A percentile compares a stretch with the other conserved stretches of the same genome.
Evolutionary conservation across 2,329 filamentous ascomycete species (phyloP).

Genomic region (Sordariomycetes sp.): DNA sequence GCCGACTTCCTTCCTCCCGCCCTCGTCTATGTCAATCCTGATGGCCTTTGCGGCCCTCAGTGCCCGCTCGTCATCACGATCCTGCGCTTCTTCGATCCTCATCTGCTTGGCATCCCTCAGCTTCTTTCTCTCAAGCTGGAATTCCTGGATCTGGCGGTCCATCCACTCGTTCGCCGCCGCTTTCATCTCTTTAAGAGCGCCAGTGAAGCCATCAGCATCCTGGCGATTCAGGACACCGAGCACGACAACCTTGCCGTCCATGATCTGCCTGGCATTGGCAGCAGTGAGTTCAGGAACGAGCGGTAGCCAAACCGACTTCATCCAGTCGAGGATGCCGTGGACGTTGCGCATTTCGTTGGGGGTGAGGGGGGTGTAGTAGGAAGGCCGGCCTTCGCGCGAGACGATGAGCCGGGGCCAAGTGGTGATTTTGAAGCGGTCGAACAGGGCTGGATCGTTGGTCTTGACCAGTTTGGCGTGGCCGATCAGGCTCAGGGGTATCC

Average conservation of each 20-base stretch:
- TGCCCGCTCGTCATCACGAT: conserved; percentile 82
- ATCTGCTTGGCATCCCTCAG: conserved; percentile 90
- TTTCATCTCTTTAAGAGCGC: conserved; percentile 83
- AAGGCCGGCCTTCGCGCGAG: conserved; percentile 78
- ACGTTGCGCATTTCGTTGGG: conserved; percentile 90
- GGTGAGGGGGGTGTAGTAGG: conserved; percentile 79
- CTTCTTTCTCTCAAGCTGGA: conserved; percentile 89
- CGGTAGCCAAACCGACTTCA: conserved; percentile 92
- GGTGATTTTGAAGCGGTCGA: conserved; percentile 83
- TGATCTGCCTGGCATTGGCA: conserved; percentile 85
- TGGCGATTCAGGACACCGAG: conserved; percentile 79
- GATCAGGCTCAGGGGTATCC: conserved; percentile 78
- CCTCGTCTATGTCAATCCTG: conserved; percentile 80
- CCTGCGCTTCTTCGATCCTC: conserved; percentile 91
- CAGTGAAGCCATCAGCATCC: conserved; percentile 67
- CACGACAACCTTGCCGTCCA: conserved; percentile 92
- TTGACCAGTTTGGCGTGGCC: conserved; percentile 90
- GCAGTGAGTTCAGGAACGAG: conserved; percentile 91
- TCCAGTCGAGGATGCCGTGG: conserved; percentile 72
- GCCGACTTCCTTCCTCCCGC: conserved; percentile 77
- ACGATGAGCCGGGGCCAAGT: conserved; percentile 94
- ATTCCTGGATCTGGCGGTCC: conserved; percentile 86
- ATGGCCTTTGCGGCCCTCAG: conserved; percentile 83
- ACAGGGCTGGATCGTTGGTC: conserved; percentile 69
- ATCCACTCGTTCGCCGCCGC: conserved; percentile 96